These are phyloP conservation scores for Blastobotrys capitulatus DNA, from an alignment of 1,139 yeast species.

Conservation along the genomic window DNA sequence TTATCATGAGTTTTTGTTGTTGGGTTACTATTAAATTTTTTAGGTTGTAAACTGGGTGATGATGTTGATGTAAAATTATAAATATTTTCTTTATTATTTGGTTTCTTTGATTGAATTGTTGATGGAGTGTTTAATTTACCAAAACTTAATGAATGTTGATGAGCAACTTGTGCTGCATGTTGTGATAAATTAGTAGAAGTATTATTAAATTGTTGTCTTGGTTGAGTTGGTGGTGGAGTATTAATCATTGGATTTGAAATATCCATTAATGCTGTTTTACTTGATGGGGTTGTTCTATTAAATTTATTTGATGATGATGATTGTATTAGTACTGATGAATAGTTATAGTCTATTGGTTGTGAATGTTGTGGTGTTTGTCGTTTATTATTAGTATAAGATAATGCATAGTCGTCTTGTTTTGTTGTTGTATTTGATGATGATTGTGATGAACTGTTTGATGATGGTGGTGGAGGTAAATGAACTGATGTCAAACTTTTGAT, in stretches of 20 bases:
- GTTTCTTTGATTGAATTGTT: background rate
- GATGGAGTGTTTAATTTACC: background rate
- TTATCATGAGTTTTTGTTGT: conserved; percentile 9
- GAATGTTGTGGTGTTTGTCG: background rate
- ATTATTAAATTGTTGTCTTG: conserved; percentile 6
- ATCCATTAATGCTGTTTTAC: conserved; percentile 10
- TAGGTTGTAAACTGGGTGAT: conserved; percentile 15
- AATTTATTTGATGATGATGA: background rate
- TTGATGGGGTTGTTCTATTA: conserved; percentile 3
- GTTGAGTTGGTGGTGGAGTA: conserved; percentile 17
- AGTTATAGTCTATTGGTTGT: background rate
- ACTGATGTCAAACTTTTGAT: conserved; percentile 41
- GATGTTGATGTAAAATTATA: conserved; percentile 17
- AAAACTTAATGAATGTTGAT: background rate
- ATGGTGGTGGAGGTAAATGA: conserved; percentile 42
- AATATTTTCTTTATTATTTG: conserved; percentile 14
- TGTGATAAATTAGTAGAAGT: background rate
- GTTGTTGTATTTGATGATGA: background rate
- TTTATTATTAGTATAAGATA: conserved; percentile 15
- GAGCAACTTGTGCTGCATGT: background rate
- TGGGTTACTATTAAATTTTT: background rate
- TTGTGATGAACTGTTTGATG: conserved; percentile 15
- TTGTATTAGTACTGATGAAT: background rate
- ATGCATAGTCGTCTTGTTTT: conserved; percentile 14
- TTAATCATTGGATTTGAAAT: conserved; percentile 15